Conservation (phyloP, 2,329 filamentous ascomycete genomes). For the Fusarium xyrophilum region DNA sequence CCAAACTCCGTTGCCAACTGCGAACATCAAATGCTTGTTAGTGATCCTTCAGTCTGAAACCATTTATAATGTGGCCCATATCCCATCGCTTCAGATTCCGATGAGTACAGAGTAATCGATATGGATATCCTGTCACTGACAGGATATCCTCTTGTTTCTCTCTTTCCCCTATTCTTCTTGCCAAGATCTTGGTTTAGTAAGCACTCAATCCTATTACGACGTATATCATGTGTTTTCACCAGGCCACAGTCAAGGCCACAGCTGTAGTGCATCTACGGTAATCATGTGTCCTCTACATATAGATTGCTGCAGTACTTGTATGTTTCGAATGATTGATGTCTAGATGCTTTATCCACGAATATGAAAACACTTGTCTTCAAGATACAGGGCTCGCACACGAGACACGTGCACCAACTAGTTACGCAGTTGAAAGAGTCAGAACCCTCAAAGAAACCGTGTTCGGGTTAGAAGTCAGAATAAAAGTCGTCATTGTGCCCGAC, state of each 20-base stretch:
- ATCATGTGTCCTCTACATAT: background rate
- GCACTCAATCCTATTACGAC: background rate
- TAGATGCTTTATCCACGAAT: background rate
- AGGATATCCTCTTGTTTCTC: background rate
- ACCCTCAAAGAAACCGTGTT: constrained; percentile 12
- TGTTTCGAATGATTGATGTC: background rate
- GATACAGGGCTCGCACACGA: background rate
- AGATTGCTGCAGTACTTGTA: background rate
- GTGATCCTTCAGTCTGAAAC: background rate
- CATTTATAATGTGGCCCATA: background rate
- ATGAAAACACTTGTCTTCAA: constrained; percentile 17
- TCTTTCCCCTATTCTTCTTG: background rate
- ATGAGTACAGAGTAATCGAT: background rate
- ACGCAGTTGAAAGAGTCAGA: background rate
- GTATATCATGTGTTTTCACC: background rate
- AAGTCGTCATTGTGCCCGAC: background rate
- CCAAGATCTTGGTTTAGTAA: background rate
- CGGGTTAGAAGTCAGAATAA: background rate
- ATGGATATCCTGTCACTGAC: background rate
- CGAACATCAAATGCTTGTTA: background rate
- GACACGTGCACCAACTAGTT: background rate
- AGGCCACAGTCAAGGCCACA: background rate
- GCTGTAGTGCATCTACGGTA: background rate
- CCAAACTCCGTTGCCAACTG: background rate
- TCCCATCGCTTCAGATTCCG: background rate